Conservation (phyloP, 129 eudicot genomes). For the Gnaphalium uliginosum region DNA sequence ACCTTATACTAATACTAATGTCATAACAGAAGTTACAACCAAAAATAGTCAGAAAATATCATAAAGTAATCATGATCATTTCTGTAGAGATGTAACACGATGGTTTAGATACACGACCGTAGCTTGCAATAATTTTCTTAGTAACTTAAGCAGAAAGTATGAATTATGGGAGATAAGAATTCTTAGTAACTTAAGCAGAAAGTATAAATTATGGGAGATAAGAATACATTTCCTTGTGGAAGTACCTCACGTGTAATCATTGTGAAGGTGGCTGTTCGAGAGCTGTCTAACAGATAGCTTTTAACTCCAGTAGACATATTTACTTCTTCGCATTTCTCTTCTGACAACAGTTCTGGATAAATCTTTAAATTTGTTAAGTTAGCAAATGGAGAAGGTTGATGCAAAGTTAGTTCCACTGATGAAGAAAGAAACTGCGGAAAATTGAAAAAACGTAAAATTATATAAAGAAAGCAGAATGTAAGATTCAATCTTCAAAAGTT, state of each 20-base stretch:
- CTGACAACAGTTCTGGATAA: not conserved
- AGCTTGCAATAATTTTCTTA: not conserved
- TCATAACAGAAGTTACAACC: not conserved
- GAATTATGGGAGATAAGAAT: not conserved
- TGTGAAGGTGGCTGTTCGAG: slow-evolving; percentile 11
- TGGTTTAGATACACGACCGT: not conserved
- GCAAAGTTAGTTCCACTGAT: not conserved
- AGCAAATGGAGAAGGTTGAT: slow-evolving; percentile 1
- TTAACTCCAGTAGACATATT: slow-evolving; percentile 7
- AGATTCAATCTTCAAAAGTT: not conserved
- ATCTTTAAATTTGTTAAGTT: not conserved
- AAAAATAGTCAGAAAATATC: not conserved
- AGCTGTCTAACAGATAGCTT: slow-evolving; percentile 1
- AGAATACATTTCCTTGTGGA: not conserved
- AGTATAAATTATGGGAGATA: not conserved
- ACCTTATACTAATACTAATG: not conserved
- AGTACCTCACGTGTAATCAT: slow-evolving; percentile 17
- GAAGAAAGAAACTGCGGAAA: slow-evolving; percentile 3
- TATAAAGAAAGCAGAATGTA: not conserved
- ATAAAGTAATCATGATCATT: not conserved
- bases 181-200: too few species aligned
- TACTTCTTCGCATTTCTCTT: not conserved
- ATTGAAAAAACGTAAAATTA: not conserved
- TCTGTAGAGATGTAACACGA: not conserved
- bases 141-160: not conserved